Conservation (phyloP, 1,284 basidiomycete species). For the Moniliophthora roreri region DNA sequence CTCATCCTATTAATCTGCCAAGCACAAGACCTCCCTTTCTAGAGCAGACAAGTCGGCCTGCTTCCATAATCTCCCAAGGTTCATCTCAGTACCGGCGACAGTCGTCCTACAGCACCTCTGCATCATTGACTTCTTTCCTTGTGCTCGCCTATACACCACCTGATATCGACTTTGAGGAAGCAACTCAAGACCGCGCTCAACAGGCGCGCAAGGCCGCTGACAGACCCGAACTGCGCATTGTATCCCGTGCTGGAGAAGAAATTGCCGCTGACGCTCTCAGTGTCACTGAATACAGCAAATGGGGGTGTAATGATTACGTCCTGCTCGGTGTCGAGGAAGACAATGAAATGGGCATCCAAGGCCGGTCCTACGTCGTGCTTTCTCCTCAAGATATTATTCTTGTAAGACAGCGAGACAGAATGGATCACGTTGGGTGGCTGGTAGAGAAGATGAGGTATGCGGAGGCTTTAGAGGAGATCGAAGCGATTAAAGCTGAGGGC, state of each 20-base stretch:
- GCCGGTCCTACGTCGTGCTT: conserved; percentile 72
- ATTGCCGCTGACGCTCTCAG: conserved; percentile 84
- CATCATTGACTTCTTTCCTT: conserved; percentile 69
- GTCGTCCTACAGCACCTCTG: conserved; percentile 13
- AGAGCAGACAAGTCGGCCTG: conserved; percentile 17
- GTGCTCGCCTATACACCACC: conserved; percentile 81
- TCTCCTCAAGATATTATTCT: conserved; percentile 87
- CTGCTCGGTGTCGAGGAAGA: conserved; percentile 51
- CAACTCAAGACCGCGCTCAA: conserved; percentile 62
- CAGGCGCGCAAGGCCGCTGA: conserved; percentile 83
- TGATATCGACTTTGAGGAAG: conserved; percentile 59
- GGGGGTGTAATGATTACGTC: conserved; percentile 92
- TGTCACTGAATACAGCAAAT: conserved; percentile 77
- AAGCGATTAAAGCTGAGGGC: conserved; percentile 25
- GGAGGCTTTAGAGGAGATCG: conserved; percentile 83
- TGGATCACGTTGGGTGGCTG: conserved; percentile 93
- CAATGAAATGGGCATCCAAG: conserved; percentile 26
- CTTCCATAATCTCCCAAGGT: conserved; percentile 21
- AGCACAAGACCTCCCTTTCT: conserved; percentile 18
- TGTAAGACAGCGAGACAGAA: conserved; percentile 82
- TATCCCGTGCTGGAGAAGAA: conserved; percentile 89
- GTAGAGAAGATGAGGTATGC: conserved; percentile 86
- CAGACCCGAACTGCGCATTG: conserved; percentile 90
- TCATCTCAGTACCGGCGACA: conserved; percentile 10
- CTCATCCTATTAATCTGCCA: conserved; percentile 56